Evolutionary conservation across 805 yeast species (phyloP), one percentile per base, ranked within the genome.

Genomic region (Metschnikowia colocasiae): DNA sequence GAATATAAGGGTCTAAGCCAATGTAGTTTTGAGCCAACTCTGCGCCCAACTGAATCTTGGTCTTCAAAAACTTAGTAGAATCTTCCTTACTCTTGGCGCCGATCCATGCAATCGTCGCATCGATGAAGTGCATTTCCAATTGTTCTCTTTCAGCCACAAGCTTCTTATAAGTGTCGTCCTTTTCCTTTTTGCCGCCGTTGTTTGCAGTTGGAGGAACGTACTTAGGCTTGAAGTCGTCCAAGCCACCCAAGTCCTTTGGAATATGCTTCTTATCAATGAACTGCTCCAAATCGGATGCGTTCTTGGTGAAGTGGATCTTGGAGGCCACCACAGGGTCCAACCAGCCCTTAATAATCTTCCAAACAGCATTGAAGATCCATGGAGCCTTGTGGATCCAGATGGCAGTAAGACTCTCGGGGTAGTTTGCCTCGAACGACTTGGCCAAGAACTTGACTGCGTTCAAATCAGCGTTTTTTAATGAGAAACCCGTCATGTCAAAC

Each of bases 281-380:
- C 55, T 83, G 76, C 45, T 73, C 76, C 59, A 92, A 68, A 50
- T 94, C 97, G 47, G 80, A 76, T 13, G 71, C 61, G 52, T 71
- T 72, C 61, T 85, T 85, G 23, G 96, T 87, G 68, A 92, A 94
- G 36, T 80, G 79, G 57, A 94, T 87, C 68, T 92, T 92, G 25
- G 92, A 76, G 0, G 97, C 96, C 44, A 92, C 97, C 15, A 87
- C 97, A 2, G 98, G 98, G 64, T 94, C 98, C 51, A 92, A 74
- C 98, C 97, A 92, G 58, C 84, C 84, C 66, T 87, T 89, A 59
- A 94, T 82, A 57, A 92, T 80, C 56, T 84, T 85, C 98, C 99
- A 94, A 51, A 92, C 87, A 25, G 97, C 92, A 47, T 87, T 82
- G 73, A 94, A 94, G 44, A 94, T 81, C 97, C 97, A 90, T 20